Evolutionary conservation across 352 stramenopile species (phyloP), one percentile per base, ranked within the genome.

Genomic region (Phytopythium aichiense): DNA sequence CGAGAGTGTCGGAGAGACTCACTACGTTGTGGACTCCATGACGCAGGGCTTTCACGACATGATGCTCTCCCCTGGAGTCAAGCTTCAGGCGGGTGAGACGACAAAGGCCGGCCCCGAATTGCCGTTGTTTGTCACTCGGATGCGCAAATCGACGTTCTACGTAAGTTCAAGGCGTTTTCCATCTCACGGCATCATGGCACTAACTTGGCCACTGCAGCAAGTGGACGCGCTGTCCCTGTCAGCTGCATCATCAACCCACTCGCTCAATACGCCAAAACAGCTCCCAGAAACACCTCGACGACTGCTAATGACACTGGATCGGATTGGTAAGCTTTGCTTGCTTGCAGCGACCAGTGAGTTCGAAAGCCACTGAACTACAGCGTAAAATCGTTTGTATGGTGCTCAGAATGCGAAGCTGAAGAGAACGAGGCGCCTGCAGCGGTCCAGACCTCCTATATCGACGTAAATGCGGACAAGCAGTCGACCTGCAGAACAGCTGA

Each of bases 91-190:
- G 5, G 70, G 67, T 22, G 58, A 68, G 4, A 53, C 66, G 42
- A 63, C 58, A 11, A 72, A 65, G 15, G 48, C 58, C 38, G 70
- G 70, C 7, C 67, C 70, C 0, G 67, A 77, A 9, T 46, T 74
- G 25, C 67, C 67, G 52, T 13, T 51, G 4, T 77, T 77, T 51
- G 38, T 55, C 18, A 64, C 67, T 4, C 54, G 49, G 16, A 77
- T 77, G 70, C 51, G 61, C 38, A 64, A 64, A 53, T 74, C 67
- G 1, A 68, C 70, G n/a, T 77, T 74, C 31, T 53, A 55, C 45
- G 70, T 77, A 66, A 65, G 70, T 60, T 1, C 40, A 20, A 13
- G 23, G 6, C 13, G 13, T 31, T n/a, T 43, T 11, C 0, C 38
- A 12, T 37, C 25, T 30, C 50, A 2, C 7, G 30, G 9, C 11